phyloP scores from a whole-genome alignment of 352 stramenopile genomes.

The Phytophthora rubi region DNA sequence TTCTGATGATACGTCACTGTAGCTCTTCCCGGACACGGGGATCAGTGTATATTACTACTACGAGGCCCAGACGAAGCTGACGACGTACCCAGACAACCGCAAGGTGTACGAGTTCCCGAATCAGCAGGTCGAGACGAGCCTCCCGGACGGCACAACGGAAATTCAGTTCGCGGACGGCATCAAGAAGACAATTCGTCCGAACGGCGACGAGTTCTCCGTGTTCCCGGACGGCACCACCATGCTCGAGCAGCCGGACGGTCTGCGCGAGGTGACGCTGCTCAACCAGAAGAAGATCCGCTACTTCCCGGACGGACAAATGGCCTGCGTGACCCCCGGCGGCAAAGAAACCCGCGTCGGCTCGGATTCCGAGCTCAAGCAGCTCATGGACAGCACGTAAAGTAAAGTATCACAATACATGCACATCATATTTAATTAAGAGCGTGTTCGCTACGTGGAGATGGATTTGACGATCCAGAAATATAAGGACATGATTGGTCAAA shows the following conservation, averaged over 20 bases:
- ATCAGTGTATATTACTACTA: conserved; percentile 96
- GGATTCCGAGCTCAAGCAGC: conserved; percentile 63
- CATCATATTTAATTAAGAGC: conserved; percentile 17
- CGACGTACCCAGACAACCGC: conserved; percentile 92
- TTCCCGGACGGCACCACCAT: conserved; percentile 88
- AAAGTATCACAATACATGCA: conserved; percentile 1
- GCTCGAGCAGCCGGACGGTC: conserved; percentile 70
- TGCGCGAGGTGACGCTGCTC: conserved; percentile 81
- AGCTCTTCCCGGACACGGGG: conserved; percentile 75
- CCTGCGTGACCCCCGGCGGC: conserved; percentile 50
- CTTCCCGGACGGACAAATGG: conserved; percentile 76
- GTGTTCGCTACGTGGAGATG: no score
- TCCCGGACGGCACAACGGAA: conserved; percentile 92
- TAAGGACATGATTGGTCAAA: no score
- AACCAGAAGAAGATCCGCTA: conserved; percentile 79
- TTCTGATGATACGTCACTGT: conserved; percentile 27
- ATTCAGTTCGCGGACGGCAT: conserved; percentile 96
- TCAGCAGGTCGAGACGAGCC: conserved; percentile 94
- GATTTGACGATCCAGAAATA: no score
- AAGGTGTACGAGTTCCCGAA: conserved; percentile 98
- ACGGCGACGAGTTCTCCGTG: conserved; percentile 80
- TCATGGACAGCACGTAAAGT: conserved; percentile 52
- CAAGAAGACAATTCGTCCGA: conserved; percentile 83
- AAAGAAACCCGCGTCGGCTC: conserved; percentile 66
- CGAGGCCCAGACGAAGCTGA: conserved; percentile 93